Evolutionary conservation across 208 protist genomes (phyloP), one percentile per base, ranked within the genome.

Genomic region (Trypanosomatidae sp.): DNA sequence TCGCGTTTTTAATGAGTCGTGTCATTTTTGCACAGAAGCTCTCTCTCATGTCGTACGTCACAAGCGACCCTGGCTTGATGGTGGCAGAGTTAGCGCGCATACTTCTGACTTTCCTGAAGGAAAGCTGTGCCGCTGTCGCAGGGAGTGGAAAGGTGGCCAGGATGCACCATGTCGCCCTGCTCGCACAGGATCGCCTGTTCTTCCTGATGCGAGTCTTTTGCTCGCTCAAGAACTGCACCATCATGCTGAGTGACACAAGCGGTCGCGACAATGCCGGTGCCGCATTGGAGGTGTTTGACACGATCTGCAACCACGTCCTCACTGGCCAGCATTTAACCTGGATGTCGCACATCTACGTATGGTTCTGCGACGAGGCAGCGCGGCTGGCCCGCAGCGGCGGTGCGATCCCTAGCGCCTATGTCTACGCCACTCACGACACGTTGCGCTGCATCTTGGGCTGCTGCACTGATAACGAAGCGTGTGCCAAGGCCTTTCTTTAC

Each of bases 1-100:
- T 91, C 2, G 82, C 81, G 8, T 85, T 79, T 59, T 64, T 90
- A 5, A 89, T 93, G 53, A 91, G 84, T 83, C 80, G 90, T 22
- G 81, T 92, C n/a, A 80, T 84, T 2, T 69, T 74, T 7, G 49
- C 72, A 12, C 82, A 94, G 70, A 86, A 92, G 71, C 50, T 86
- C 22, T 78, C 75, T 13, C 70, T 96, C 25, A 71, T 95, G 66
- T 80, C 86, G 5, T 85, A 88, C 67, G 79, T 89, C n/a, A 80
- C 83, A 7, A 66, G 52, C 15, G 82, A 93, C 60, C 79, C 80
- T 0, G 41, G 46, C 1, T 44, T 50, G 19, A 82, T 79, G 52
- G 60, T 94, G 3, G 12, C 55, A 3, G 62, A 80, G 33, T 56
- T 96, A 0, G 74, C 74, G 28, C 70, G 79, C 0, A 70, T 78